A percentile compares a stretch with the other conserved stretches of the same genome.
Conservation (phyloP, 495 filamentous ascomycete species). For the Lasiosphaeria ovina region DNA sequence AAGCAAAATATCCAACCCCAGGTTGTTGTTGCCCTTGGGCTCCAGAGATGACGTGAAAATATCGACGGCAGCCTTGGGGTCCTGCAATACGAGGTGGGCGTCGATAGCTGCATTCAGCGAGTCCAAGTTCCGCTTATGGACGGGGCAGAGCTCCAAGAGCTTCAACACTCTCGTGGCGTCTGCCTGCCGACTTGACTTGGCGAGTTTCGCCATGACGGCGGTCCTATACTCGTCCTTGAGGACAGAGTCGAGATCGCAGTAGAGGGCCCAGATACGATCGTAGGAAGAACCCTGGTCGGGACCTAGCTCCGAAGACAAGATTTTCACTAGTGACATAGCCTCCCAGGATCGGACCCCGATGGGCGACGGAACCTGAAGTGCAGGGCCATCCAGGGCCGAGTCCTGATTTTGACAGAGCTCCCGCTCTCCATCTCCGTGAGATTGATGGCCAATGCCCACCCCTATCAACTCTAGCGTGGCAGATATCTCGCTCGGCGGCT, state of each 20-base stretch:
- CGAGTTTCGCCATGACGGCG: constrained; percentile 23
- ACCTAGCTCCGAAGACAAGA: neutral
- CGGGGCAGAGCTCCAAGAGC: constrained; percentile 18
- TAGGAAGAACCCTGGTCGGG: constrained; percentile 4
- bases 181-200: constrained; percentile 21
- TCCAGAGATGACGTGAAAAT: constrained; percentile 23
- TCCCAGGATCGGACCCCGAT: no score
- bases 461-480: no score
- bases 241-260: constrained; percentile 19
- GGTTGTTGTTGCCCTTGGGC: constrained; percentile 12
- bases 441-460: no score
- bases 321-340: no score
- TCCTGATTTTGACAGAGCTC: no score
- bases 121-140: constrained; percentile 26
- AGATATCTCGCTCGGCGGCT: no score
- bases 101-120: constrained; percentile 24
- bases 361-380: no score
- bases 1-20: constrained; percentile 24
- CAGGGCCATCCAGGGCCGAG: no score
- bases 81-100: constrained; percentile 21
- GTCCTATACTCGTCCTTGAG: constrained; percentile 13
- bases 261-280: constrained; percentile 28
- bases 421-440: no score
- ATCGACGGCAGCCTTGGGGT: constrained; percentile 18
- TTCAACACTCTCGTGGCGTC: constrained; percentile 27